These are phyloP conservation scores for Talaromyces ruber DNA, from an alignment of 495 filamentous ascomycete genomes.

Conservation along the genomic window DNA sequence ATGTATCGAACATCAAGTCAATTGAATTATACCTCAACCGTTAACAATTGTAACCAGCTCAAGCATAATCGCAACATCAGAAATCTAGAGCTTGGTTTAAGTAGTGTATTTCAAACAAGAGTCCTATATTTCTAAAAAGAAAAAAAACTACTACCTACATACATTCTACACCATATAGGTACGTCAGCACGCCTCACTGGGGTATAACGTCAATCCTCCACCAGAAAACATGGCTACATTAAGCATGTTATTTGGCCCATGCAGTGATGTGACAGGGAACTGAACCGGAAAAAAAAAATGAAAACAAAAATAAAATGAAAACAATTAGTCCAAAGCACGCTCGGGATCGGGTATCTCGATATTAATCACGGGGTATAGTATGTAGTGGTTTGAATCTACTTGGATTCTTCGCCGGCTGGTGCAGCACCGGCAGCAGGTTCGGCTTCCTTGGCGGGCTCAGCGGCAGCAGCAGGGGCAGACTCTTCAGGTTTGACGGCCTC, in stretches of 20 bases:
- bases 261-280: not conserved
- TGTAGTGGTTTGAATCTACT: conserved; percentile 13
- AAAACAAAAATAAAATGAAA: not conserved
- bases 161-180: not conserved
- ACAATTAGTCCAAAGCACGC: not conserved
- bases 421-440: conserved; percentile 11
- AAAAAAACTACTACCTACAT: not conserved
- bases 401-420: conserved; percentile 14
- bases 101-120: not conserved
- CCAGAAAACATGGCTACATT: not conserved
- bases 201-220: conserved; percentile 3
- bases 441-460: conserved; percentile 9
- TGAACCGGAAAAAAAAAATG: not conserved
- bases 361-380: not conserved
- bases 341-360: conserved; percentile 7
- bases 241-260: not conserved
- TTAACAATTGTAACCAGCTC: not conserved
- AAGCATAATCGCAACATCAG: not conserved
- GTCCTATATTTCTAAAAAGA: not conserved
- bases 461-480: not conserved
- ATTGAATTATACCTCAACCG: not conserved
- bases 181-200: not conserved
- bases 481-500: conserved; percentile 10
- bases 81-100: too few relatives aligned
- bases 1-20: not conserved